These are phyloP conservation scores for Xylaria sp. DNA, from an alignment of 2,329 filamentous ascomycete species.

Conservation along the genomic window DNA sequence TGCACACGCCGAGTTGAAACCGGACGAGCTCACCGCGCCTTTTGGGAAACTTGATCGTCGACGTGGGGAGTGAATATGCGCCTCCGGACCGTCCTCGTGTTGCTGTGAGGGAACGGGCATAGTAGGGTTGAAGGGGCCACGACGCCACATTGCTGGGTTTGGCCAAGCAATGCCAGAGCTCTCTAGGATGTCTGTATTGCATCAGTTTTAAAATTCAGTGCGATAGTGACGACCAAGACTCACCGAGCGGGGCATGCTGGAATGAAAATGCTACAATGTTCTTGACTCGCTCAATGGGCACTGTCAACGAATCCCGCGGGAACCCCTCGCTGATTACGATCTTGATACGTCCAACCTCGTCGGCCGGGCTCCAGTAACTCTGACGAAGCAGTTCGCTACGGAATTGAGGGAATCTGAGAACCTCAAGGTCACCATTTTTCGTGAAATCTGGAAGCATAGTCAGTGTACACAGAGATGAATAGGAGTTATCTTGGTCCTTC, in stretches of 20 bases:
- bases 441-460: constrained; percentile 50
- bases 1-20: constrained; percentile 23
- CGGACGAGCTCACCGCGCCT: constrained; percentile 24
- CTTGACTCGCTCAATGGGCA: constrained; percentile 69
- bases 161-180: constrained; percentile 80
- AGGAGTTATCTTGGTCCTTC: constrained; percentile 6
- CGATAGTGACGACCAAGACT: constrained; percentile 19
- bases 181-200: constrained; percentile 71
- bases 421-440: constrained; percentile 62
- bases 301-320: constrained; percentile 55
- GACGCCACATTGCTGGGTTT: constrained; percentile 71
- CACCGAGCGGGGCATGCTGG: constrained; percentile 81
- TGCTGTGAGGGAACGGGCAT: constrained; percentile 49
- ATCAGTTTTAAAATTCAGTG: not conserved
- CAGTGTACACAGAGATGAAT: constrained; percentile 31
- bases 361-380: constrained; percentile 72
- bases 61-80: constrained; percentile 68
- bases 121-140: constrained; percentile 49
- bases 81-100: constrained; percentile 55
- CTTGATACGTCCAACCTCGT: constrained; percentile 76
- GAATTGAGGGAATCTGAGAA: constrained; percentile 76
- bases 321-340: constrained; percentile 78
- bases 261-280: constrained; percentile 82
- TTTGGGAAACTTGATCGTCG: constrained; percentile 39
- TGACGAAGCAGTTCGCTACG: constrained; percentile 72